phyloP scores from a whole-genome alignment of 164 flowering plant species.

The Malania oleifera region DNA sequence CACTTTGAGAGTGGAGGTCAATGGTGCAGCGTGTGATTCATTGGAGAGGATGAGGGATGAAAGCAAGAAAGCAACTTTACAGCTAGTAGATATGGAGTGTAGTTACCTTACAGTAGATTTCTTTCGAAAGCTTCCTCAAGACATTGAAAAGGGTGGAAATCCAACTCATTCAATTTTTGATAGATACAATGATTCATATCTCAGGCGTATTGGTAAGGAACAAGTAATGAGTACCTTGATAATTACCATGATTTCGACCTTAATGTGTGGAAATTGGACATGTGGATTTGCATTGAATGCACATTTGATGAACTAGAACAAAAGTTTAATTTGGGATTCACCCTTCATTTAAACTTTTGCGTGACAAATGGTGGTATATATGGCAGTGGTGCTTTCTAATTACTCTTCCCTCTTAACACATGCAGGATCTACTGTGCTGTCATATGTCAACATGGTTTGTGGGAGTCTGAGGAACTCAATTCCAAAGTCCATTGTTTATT shows the following conservation, averaged over 20 bases:
- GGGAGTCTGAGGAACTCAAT: slow-evolving; percentile 36
- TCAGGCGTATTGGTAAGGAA: slow-evolving; percentile 38
- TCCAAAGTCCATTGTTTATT: slow-evolving; percentile 48
- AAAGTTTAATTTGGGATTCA: too few species aligned
- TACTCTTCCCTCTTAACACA: background rate
- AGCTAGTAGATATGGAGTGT: slow-evolving; percentile 49
- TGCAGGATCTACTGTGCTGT: slow-evolving; percentile 33
- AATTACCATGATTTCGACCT: too few species aligned
- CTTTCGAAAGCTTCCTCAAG: slow-evolving; percentile 50
- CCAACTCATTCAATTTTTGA: slow-evolving; percentile 48
- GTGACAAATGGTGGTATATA: too few species aligned
- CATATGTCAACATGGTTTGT: slow-evolving; percentile 40
- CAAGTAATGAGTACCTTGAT: background rate
- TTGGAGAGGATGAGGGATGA: slow-evolving; percentile 43
- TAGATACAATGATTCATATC: slow-evolving; percentile 47
- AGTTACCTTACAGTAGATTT: slow-evolving; percentile 43
- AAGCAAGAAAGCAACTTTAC: slow-evolving; percentile 41
- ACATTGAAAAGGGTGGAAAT: slow-evolving; percentile 51
- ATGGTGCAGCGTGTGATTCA: slow-evolving; percentile 37
- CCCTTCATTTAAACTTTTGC: too few species aligned
- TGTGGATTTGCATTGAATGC: too few species aligned
- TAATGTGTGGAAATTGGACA: too few species aligned
- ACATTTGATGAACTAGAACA: too few species aligned
- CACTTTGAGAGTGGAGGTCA: slow-evolving; percentile 34
- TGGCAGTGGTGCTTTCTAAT: background rate